Conservation (phyloP, 495 filamentous ascomycete species). For the Hypoxylon subgilvum region DNA sequence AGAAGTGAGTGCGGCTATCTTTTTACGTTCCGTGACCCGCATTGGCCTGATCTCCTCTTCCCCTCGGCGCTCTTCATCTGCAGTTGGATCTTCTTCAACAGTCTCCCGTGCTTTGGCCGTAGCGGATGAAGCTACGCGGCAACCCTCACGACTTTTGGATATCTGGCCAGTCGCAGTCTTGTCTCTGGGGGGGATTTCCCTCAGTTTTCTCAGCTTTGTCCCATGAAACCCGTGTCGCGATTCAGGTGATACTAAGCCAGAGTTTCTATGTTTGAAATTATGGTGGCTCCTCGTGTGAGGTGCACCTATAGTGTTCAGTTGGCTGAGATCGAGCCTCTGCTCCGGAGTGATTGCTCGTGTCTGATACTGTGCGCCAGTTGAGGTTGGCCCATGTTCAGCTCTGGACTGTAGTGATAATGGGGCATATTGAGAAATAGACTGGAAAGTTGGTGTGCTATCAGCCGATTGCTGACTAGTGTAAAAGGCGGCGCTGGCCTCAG, state of each 20-base stretch:
- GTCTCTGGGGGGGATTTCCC: slow-evolving; percentile 4
- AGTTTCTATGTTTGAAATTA: slow-evolving; percentile 1
- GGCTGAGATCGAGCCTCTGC: background rate
- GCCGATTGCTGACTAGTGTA: slow-evolving; percentile 1
- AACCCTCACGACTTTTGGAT: slow-evolving; percentile 41
- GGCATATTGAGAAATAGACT: background rate
- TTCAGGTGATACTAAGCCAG: slow-evolving; percentile 3
- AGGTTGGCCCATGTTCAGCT: background rate
- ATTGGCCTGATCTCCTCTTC: slow-evolving; percentile 40
- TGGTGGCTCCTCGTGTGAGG: background rate
- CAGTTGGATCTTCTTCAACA: slow-evolving; percentile 16
- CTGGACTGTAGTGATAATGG: background rate
- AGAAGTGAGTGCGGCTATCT: slow-evolving; percentile 25
- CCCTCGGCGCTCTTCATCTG: slow-evolving; percentile 38
- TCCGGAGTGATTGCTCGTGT: background rate
- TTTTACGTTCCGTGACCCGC: slow-evolving; percentile 41
- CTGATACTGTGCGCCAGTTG: background rate
- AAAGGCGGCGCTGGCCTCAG: background rate
- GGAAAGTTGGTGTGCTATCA: background rate
- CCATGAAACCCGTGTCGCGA: background rate
- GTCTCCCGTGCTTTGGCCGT: slow-evolving; percentile 34
- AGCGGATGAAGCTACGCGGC: slow-evolving; percentile 7
- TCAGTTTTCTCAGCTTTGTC: slow-evolving; percentile 6
- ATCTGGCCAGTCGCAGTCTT: slow-evolving; percentile 17
- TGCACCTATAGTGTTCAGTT: background rate